Percentiles rank a stretch among this genome's conserved stretches.
These are phyloP conservation scores for Rhododendron vialii DNA, from an alignment of 148 eudicot species.

Conservation along the genomic window DNA sequence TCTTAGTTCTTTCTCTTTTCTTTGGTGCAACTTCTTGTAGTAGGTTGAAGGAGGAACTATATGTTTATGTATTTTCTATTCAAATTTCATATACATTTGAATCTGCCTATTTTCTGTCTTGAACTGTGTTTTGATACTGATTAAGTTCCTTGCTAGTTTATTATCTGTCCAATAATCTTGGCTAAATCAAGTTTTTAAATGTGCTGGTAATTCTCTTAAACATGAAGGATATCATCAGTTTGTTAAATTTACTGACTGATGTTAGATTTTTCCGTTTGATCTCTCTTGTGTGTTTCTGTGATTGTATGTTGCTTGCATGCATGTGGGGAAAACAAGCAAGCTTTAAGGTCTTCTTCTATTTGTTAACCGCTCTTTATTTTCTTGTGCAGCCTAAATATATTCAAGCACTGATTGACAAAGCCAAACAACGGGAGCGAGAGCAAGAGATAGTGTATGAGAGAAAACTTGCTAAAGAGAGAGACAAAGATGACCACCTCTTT, in stretches of 20 bases:
- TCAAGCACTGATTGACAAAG: conserved; percentile 58
- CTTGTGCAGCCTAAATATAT: conserved; percentile 72
- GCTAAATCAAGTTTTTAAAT: background rate
- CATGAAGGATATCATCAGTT: background rate
- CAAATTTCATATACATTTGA: background rate
- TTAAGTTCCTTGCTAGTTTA: background rate
- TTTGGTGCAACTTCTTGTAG: background rate
- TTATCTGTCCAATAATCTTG: background rate
- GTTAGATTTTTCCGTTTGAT: background rate
- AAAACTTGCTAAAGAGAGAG: conserved; percentile 90
- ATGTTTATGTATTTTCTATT: background rate
- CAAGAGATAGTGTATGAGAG: conserved; percentile 85
- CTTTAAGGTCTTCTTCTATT: background rate
- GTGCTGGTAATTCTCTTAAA: background rate
- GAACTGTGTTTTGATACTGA: background rate
- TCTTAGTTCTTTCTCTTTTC: background rate
- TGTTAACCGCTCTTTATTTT: background rate
- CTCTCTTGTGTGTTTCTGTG: background rate
- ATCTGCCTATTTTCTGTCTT: background rate
- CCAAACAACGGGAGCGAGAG: conserved; percentile 71
- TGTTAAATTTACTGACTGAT: background rate
- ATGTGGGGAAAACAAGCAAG: background rate
- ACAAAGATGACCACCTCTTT: conserved; percentile 72
- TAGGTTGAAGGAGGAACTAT: background rate
- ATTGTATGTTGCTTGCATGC: background rate